These are phyloP conservation scores for Ceratobasidium sp. DNA, from an alignment of 1,284 basidiomycete genomes.

Conservation along the genomic window DNA sequence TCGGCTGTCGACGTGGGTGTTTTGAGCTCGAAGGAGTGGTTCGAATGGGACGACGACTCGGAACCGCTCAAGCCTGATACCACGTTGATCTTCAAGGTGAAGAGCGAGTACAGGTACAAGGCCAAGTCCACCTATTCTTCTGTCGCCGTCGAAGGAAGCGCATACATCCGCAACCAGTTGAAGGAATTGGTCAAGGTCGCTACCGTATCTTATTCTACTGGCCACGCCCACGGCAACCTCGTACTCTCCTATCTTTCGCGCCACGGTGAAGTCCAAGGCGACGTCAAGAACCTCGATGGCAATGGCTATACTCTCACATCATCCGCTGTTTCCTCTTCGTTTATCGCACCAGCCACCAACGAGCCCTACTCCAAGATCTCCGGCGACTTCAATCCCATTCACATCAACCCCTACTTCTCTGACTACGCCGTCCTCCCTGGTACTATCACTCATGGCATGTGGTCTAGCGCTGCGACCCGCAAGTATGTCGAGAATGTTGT, in stretches of 20 bases:
- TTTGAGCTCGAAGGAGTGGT: slow-evolving; percentile 96
- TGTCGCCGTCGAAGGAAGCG: slow-evolving; percentile 81
- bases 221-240: slow-evolving; percentile 89
- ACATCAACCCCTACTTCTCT: slow-evolving; percentile 98
- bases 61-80: slow-evolving; percentile 80
- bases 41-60: slow-evolving; percentile 88
- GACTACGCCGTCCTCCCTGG: slow-evolving; percentile 91
- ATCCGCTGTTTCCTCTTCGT: slow-evolving; percentile 62
- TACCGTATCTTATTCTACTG: slow-evolving; percentile 82
- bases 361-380: slow-evolving; percentile 94
- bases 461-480: slow-evolving; percentile 93
- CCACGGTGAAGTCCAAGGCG: slow-evolving; percentile 79
- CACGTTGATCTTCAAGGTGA: slow-evolving; percentile 85
- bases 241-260: slow-evolving; percentile 92
- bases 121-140: slow-evolving; percentile 85
- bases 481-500: slow-evolving; percentile 92
- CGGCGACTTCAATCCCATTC: slow-evolving; percentile 95
- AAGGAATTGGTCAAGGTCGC: slow-evolving; percentile 88
- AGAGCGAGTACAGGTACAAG: slow-evolving; percentile 86
- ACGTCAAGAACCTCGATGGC: slow-evolving; percentile 76
- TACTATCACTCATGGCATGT: slow-evolving; percentile 97
- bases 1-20: slow-evolving; percentile 87
- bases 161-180: slow-evolving; percentile 83
- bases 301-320: slow-evolving; percentile 83
- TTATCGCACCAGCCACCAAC: slow-evolving; percentile 53